A percentile compares a stretch with the other conserved stretches of the same genome.
Evolutionary conservation across 306 rosid genomes (phyloP).

Genomic region (Quercus rubra): DNA sequence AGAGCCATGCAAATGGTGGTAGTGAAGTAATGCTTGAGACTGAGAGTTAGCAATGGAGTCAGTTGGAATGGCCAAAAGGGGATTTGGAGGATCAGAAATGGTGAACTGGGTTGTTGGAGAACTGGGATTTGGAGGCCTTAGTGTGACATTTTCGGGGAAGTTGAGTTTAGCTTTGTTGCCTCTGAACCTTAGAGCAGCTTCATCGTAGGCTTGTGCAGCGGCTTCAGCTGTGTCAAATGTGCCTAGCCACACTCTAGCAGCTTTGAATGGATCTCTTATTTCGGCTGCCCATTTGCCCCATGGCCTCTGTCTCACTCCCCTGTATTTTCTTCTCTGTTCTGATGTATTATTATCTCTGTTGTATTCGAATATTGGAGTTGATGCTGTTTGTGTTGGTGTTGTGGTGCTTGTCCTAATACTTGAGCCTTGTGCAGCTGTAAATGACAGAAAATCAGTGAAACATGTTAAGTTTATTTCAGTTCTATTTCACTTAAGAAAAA

Average conservation of each 20-base stretch:
- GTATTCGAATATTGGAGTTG: conserved; percentile 33
- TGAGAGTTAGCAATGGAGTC: conserved; percentile 43
- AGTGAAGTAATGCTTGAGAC: not conserved
- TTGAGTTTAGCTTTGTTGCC: conserved; percentile 69
- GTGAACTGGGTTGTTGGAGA: conserved; percentile 14
- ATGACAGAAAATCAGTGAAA: not conserved
- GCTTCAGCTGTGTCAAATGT: conserved; percentile 54
- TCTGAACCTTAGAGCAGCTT: conserved; percentile 58
- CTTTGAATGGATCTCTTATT: conserved; percentile 59
- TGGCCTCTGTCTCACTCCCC: conserved; percentile 77
- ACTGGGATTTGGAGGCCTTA: conserved; percentile 2
- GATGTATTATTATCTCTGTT: conserved; percentile 8
- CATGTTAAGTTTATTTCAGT: not conserved
- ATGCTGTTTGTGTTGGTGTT: not conserved
- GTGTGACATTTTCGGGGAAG: conserved; percentile 59
- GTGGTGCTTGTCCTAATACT: not conserved
- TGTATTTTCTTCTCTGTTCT: conserved; percentile 41
- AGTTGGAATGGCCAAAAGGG: conserved; percentile 37
- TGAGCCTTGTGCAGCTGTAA: conserved; percentile 15
- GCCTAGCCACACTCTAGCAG: conserved; percentile 65
- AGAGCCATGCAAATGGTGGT: conserved; percentile 4
- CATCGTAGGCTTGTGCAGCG: conserved; percentile 60
- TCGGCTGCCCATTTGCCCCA: conserved; percentile 84
- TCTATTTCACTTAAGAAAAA: not conserved
- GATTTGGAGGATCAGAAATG: not conserved